Base-by-base conservation (phyloP, 164 flowering plant genomes). In the Sedum album region DNA sequence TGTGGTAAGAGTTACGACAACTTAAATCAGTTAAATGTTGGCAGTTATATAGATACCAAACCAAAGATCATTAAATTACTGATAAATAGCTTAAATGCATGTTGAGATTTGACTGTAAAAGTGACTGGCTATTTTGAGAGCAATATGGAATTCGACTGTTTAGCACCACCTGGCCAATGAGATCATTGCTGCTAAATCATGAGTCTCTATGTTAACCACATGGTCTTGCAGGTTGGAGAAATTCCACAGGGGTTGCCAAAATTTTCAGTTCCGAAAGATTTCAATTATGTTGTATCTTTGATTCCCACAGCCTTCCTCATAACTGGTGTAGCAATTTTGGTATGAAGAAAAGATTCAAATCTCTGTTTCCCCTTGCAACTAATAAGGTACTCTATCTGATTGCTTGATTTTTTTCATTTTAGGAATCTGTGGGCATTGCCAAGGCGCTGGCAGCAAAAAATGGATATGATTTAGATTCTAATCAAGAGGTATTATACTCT, bases 381-480 rank as follows among this genome's bases (percentile, higher is more conserved):
- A 14, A 21, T 49, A 4, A 4, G 10, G 18, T 5, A 9, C 23
- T 51, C 2, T n/a, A 2, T 49, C 57, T 5, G 10, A 23, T 23
- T n/a, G 11, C 25, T n/a, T 51, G 21, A 6, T n/a, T n/a, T 11
- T 31, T 77, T 73, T 66, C 9, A 66, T 70, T 49, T 69, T n/a
- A 93, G 97, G 99, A 95, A 82, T 95, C 99, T 73, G 97, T 95
- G 68, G 99, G 99, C 53, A 95, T 95, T 78, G 99, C 99, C 26
- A 95, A 95, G 82, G 97, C 99, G 68, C 84, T 95, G 78, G 99
- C 97, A 48, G 94, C 99, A 48, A 95, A 95, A 77, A 90, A 95
- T 77, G 97, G 99, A 70, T 92, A 95, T 76, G 97, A 95, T 72
- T 73, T 95, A 79, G 97, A 95, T 70, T 81, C 99, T 65, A 95